Evolutionary conservation across 805 yeast genomes (phyloP).

Genomic region (Candida silvatica): DNA sequence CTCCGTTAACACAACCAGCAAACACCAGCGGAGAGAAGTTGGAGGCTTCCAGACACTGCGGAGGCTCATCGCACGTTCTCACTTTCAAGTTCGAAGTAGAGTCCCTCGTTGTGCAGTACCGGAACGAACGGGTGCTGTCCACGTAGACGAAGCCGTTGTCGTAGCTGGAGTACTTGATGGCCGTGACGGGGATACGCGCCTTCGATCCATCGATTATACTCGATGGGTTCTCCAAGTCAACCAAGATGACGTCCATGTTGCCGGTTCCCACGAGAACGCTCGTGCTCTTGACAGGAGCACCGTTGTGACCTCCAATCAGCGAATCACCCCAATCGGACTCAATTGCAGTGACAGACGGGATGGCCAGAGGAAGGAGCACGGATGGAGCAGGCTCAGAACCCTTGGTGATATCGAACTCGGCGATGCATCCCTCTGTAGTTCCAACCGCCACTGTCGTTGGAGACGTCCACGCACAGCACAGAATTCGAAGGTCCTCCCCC

Average conservation of each 20-base stretch:
- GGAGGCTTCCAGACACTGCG: constrained; percentile 1
- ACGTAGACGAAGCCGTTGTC: constrained; percentile 14
- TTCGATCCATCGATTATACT: constrained; percentile 9
- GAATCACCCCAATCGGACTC: constrained; percentile 15
- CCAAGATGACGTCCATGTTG: constrained; percentile 10
- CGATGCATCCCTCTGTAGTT: constrained; percentile 19
- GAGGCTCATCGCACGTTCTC: constrained; percentile 9
- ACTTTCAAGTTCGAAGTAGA: constrained; percentile 6
- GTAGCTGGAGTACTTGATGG: constrained; percentile 13
- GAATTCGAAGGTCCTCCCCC: not conserved
- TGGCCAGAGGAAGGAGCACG: constrained; percentile 9
- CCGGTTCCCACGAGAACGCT: constrained; percentile 12
- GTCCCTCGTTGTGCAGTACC: constrained; percentile 14
- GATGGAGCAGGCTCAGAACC: constrained; percentile 12
- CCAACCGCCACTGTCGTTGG: constrained; percentile 17
- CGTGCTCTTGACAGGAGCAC: constrained; percentile 4
- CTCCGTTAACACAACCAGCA: constrained; percentile 13
- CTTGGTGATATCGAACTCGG: constrained; percentile 16
- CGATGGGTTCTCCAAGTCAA: constrained; percentile 14
- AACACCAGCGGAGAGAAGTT: constrained; percentile 7
- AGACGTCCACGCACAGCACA: constrained; percentile 19
- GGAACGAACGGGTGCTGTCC: constrained; percentile 11
- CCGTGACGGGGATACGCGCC: constrained; percentile 7
- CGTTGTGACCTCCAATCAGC: constrained; percentile 5
- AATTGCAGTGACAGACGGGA: constrained; percentile 15